Evolutionary conservation across 2,329 filamentous ascomycete species (phyloP).

Genomic region (Chaetomiaceae sp.): DNA sequence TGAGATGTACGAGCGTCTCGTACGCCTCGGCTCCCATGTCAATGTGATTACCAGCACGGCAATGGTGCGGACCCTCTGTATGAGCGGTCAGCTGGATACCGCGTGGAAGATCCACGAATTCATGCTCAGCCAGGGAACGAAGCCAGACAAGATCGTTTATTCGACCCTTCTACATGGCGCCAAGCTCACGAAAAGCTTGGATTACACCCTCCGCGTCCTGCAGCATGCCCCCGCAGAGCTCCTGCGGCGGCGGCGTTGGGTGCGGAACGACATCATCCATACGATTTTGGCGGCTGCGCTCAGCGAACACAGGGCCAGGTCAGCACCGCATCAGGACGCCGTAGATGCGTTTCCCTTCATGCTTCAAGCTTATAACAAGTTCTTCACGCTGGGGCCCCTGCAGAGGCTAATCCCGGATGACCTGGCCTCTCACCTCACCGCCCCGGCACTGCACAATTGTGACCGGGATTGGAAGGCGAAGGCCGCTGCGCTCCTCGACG

Average conservation of each 20-base stretch:
- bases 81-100: slow-evolving; percentile 54
- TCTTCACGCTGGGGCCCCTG: slow-evolving; percentile 42
- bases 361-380: slow-evolving; percentile 43
- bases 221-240: slow-evolving; percentile 43
- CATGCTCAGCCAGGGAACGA: slow-evolving; percentile 52
- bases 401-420: slow-evolving; percentile 30
- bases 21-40: slow-evolving; percentile 55
- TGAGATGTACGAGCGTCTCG: slow-evolving; percentile 48
- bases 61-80: slow-evolving; percentile 64
- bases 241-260: slow-evolving; percentile 41
- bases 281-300: slow-evolving; percentile 41
- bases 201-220: slow-evolving; percentile 50
- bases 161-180: slow-evolving; percentile 65
- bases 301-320: slow-evolving; percentile 33
- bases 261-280: slow-evolving; percentile 49
- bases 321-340: slow-evolving; percentile 27
- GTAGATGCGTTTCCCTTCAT: slow-evolving; percentile 41
- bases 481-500: slow-evolving; percentile 13
- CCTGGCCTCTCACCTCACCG: slow-evolving; percentile 26
- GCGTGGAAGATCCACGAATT: slow-evolving; percentile 61
- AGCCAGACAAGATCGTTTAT: slow-evolving; percentile 61
- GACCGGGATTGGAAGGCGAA: slow-evolving; percentile 15
- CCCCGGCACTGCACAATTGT: background rate
- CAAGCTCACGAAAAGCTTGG: slow-evolving; percentile 49
- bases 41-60: slow-evolving; percentile 60